Evolutionary conservation across 225 moss, liverwort and hornwort genomes (phyloP).

Genomic region (Bryum argenteum): DNA sequence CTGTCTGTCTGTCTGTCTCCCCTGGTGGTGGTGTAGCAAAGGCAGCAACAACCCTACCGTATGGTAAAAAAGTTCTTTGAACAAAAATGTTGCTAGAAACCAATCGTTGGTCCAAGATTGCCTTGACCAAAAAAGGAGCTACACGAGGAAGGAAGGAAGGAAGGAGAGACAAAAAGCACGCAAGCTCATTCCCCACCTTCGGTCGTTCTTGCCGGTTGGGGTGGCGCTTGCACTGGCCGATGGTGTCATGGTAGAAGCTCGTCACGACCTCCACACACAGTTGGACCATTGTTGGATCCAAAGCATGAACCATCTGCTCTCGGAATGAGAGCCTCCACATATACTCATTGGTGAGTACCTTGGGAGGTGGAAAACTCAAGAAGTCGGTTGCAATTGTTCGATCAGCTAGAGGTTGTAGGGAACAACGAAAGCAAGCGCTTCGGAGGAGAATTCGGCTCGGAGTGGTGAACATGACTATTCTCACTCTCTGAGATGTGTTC

Average conservation of each 20-base stretch:
- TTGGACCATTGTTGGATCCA: conserved; percentile 23
- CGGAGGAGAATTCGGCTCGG: conserved; percentile 67
- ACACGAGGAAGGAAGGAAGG: conserved; percentile 17
- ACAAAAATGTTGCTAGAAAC: conserved; percentile 36
- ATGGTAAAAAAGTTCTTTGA: conserved; percentile 15
- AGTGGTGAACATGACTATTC: conserved; percentile 39
- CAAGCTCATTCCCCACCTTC: conserved; percentile 36
- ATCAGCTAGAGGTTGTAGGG: conserved; percentile 77
- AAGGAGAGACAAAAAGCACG: conserved; percentile 23
- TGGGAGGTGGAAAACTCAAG: conserved; percentile 37
- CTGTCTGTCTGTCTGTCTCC: conserved; percentile 3
- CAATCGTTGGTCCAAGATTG: conserved; percentile 25
- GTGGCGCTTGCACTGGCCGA: conserved; percentile 1
- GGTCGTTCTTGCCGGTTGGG: conserved; percentile 18
- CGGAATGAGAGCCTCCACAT: conserved; percentile 51
- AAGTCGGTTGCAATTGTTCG: conserved; percentile 15
- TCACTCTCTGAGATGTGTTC: conserved; percentile 64
- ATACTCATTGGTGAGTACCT: conserved; percentile 43
- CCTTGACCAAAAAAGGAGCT: conserved; percentile 36
- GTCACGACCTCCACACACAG: conserved; percentile 32
- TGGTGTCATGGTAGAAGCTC: conserved; percentile 25
- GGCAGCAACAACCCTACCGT: conserved; percentile 31
- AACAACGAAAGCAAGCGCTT: conserved; percentile 87
- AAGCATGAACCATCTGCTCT: conserved; percentile 29
- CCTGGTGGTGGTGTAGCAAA: conserved; percentile 22